A percentile compares a stretch with the other conserved stretches of the same genome.
Conservation (phyloP, 2,329 filamentous ascomycete species). For the Ascosphaera pollenicola region DNA sequence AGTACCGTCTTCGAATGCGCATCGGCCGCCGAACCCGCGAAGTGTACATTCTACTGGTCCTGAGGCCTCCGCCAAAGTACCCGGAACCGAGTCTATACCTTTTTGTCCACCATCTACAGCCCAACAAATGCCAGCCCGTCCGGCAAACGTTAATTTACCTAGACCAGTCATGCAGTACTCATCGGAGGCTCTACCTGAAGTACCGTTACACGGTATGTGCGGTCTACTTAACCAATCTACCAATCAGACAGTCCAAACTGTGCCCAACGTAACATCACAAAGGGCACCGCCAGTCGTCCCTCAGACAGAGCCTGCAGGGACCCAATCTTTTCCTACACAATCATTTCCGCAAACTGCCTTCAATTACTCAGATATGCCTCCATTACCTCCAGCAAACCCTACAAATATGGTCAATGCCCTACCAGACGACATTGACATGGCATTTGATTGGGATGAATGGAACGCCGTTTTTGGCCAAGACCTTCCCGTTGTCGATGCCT, state of each 20-base stretch:
- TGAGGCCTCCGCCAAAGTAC: neutral
- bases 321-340: neutral
- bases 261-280: neutral
- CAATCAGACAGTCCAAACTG: constrained; percentile 3
- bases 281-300: neutral
- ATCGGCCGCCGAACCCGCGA: neutral
- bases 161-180: too few species aligned
- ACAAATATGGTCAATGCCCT: neutral
- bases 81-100: neutral
- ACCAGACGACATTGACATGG: neutral
- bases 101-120: neutral
- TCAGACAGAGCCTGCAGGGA: neutral
- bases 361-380: neutral
- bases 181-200: neutral
- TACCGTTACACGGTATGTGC: constrained; percentile 3
- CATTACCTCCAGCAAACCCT: neutral
- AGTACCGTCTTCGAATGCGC: neutral
- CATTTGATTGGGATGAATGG: constrained; percentile 28
- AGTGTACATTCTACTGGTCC: neutral
- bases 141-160: too few species aligned
- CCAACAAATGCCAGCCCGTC: too few species aligned
- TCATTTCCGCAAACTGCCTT: neutral
- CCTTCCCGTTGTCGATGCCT: constrained; percentile 20
- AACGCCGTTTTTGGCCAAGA: constrained; percentile 26
- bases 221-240: constrained; percentile 6